Percentiles rank a stretch among this genome's conserved stretches.
Evolutionary conservation across 176 grass and related monocot species (phyloP).

Genomic region (Urochloa ruziziensis): DNA sequence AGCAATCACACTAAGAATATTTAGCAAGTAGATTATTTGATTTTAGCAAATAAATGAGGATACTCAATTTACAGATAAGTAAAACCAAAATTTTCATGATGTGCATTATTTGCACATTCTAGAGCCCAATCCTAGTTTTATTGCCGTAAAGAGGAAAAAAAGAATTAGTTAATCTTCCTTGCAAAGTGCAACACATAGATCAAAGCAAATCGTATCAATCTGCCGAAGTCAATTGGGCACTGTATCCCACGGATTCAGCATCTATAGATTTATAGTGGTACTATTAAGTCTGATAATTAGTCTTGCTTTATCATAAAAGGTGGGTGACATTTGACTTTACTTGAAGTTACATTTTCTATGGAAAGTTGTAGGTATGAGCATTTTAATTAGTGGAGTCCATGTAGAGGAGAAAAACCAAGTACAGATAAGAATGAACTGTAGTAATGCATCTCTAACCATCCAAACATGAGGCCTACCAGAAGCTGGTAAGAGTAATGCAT

Average conservation of each 20-base stretch:
- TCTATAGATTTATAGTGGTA: background rate
- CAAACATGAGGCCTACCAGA: background rate
- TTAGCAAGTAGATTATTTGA: conserved; percentile 16
- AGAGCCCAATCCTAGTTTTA: background rate
- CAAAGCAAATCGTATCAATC: background rate
- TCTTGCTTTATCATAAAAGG: background rate
- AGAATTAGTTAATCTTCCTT: background rate
- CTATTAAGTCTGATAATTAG: background rate
- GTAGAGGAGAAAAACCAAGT: background rate
- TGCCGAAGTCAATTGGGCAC: background rate
- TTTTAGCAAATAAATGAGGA: conserved; percentile 4
- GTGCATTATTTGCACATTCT: background rate
- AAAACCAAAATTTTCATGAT: background rate
- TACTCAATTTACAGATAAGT: background rate
- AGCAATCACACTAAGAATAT: conserved; percentile 22
- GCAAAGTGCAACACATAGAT: background rate
- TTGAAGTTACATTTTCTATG: background rate
- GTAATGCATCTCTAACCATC: conserved; percentile 7
- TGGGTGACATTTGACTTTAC: background rate
- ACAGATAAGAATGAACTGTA: background rate
- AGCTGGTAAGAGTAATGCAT: background rate
- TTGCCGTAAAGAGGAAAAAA: background rate
- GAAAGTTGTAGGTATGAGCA: background rate
- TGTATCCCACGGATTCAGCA: background rate
- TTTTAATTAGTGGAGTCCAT: background rate